phyloP scores from a whole-genome alignment of 192 early-diverging fungal species.

The Coemansia sp. region DNA sequence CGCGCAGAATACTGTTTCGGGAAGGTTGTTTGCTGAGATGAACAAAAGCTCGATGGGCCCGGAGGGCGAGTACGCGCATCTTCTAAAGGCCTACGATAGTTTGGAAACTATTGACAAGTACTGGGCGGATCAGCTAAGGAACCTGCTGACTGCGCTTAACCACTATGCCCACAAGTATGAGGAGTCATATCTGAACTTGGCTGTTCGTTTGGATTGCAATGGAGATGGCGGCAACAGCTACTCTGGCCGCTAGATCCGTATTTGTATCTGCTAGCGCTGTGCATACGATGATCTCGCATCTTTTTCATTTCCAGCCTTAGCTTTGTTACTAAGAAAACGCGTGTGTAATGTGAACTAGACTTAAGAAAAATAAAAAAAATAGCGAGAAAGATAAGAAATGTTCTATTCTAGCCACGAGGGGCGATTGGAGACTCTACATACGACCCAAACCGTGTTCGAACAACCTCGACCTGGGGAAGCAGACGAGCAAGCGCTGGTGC shows the following conservation, averaged over 20 bases:
- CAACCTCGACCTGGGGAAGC: conserved; percentile 22
- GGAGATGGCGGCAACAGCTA: conserved; percentile 10
- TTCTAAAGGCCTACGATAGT: conserved; percentile 45
- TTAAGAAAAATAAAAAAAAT: no score
- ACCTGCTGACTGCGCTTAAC: conserved; percentile 75
- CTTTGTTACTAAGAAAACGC: not conserved
- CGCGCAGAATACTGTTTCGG: conserved; percentile 29
- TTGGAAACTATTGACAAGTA: conserved; percentile 49
- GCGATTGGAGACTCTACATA: conserved; percentile 25
- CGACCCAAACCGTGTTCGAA: conserved; percentile 41
- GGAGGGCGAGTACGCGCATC: conserved; percentile 31
- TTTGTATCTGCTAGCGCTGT: no score
- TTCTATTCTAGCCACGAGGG: not conserved
- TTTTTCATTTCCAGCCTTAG: not conserved
- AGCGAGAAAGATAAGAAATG: no score
- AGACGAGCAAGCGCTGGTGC: conserved; percentile 8
- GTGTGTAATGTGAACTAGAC: no score
- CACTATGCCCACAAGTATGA: conserved; percentile 82
- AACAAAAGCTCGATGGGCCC: conserved; percentile 12
- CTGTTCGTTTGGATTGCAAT: conserved; percentile 45
- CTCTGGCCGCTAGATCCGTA: not conserved
- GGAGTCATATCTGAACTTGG: conserved; percentile 63
- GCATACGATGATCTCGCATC: not conserved
- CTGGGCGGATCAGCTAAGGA: conserved; percentile 66
- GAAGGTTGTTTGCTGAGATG: conserved; percentile 21